phyloP scores from a whole-genome alignment of 768 basidiomycete genomes.

The Sutorius australiensis region DNA sequence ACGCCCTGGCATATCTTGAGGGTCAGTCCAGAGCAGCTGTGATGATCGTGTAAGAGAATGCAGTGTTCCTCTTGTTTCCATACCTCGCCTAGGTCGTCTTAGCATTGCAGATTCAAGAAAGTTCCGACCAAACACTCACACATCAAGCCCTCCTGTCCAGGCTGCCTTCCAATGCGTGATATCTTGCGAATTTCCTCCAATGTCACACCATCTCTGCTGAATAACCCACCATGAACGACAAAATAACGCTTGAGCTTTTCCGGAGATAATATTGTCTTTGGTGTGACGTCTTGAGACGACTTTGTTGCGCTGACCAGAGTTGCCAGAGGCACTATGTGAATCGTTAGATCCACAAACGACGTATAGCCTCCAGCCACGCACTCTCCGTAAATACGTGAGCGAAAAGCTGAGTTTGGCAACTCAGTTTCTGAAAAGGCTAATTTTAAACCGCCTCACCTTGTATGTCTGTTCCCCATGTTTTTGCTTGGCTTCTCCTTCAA shows the following conservation, averaged over 20 bases:
- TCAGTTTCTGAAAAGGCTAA: slow-evolving; percentile 1
- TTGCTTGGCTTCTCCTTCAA: slow-evolving; percentile 94
- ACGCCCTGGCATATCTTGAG: slow-evolving; percentile 81
- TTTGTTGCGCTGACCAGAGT: slow-evolving; percentile 78
- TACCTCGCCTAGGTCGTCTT: slow-evolving; percentile 56
- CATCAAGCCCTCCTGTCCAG: slow-evolving; percentile 94
- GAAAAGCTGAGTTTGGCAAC: slow-evolving; percentile 57
- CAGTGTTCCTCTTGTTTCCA: neutral
- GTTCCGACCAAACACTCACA: slow-evolving; percentile 47
- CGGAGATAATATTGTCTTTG: slow-evolving; percentile 70
- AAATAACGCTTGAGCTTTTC: slow-evolving; percentile 86
- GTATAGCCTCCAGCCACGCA: slow-evolving; percentile 35
- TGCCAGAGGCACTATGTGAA: slow-evolving; percentile 75
- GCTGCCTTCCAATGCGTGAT: slow-evolving; percentile 82
- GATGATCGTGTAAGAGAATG: slow-evolving; percentile 12
- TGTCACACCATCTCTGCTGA: slow-evolving; percentile 93
- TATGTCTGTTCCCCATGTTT: slow-evolving; percentile 96
- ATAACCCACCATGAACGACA: slow-evolving; percentile 93
- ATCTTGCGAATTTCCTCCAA: slow-evolving; percentile 90
- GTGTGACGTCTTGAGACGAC: slow-evolving; percentile 38
- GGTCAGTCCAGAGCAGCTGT: slow-evolving; percentile 94
- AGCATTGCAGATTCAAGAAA: slow-evolving; percentile 5
- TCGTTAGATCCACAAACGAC: slow-evolving; percentile 4
- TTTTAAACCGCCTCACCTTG: slow-evolving; percentile 48
- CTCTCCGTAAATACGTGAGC: slow-evolving; percentile 89